Base-by-base conservation (phyloP, 2,329 filamentous ascomycete species). In the Cercospora sesami region DNA sequence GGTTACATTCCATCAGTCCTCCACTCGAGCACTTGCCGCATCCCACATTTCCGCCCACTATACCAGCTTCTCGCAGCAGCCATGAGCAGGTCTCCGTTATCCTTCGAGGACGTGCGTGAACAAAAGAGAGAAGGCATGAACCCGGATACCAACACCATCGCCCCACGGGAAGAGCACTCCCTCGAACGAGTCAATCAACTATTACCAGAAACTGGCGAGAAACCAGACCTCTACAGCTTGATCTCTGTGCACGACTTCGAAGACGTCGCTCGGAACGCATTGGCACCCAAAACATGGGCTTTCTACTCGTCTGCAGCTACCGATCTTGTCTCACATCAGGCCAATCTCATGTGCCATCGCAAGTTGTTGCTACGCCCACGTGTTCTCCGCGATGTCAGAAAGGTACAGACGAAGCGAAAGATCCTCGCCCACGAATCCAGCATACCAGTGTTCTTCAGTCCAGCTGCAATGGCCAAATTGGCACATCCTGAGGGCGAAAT, bases 221-320 rank as follows among this genome's bases (percentile, higher is more conserved):
- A 81, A 74, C 83, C 83, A 8, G 80, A 82, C 14, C 75, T 85
- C 10, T 78, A 80, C 66, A 77, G 81, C 68, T 79, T 83, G 65
- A 80, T 84, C 72, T 83, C 81, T 66, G 72, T 81, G 5, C 79
- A 84, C 74, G 82, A 83, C 70, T 82, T 83, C 69, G 80, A 83
- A 65, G 66, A 77, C n/a, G 79, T 79, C 10, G 80, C 80, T 4
- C 69, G 71, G 4, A 72, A 74, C 16, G 75, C 73, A 4, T 70
- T 80, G 48, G 73, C 75, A 1, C 68, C 73, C 18, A 80, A 80
- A 63, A 73, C 78, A 23, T 80, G 74, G 73, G 79, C 79, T 0
- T 81, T 80, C 64, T 85, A 84, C 73, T 79, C 79, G n/a, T 82
- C 81, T 1, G 84, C 81, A 0, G 82, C 83, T 0, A 84, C 83